phyloP scores from a whole-genome alignment of 2,329 filamentous ascomycete species.

The Penicillium sp. region DNA sequence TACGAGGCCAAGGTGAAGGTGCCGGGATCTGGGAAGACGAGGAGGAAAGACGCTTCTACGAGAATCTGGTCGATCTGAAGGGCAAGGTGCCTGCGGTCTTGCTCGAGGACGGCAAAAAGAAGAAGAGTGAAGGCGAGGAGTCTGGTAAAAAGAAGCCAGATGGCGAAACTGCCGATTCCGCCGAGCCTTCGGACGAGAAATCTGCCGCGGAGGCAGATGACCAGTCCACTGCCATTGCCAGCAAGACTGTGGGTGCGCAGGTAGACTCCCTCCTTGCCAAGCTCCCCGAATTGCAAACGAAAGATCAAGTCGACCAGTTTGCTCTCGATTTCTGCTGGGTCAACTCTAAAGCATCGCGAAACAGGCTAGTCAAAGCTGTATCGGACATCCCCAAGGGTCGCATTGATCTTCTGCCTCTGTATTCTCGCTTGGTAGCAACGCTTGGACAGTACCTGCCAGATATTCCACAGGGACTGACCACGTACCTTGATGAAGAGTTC shows the following conservation, averaged over 20 bases:
- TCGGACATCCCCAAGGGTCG: constrained; percentile 94
- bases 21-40: constrained; percentile 98
- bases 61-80: constrained; percentile 91
- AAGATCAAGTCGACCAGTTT: constrained; percentile 86
- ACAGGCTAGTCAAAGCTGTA: constrained; percentile 85
- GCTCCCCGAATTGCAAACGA: constrained; percentile 86
- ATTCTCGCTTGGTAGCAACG: constrained; percentile 89
- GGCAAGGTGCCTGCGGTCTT: constrained; percentile 93
- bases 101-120: constrained; percentile 92
- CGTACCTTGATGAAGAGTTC: constrained; percentile 94
- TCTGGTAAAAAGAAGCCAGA: constrained; percentile 74
- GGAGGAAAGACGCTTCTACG: constrained; percentile 95
- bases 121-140: constrained; percentile 79
- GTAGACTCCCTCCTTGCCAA: constrained; percentile 86
- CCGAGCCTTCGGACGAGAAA: constrained; percentile 48
- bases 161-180: constrained; percentile 39
- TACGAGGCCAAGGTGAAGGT: constrained; percentile 84
- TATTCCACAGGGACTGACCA: constrained; percentile 84
- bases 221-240: constrained; percentile 88
- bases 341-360: constrained; percentile 96
- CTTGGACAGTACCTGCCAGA: constrained; percentile 92
- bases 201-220: constrained; percentile 64
- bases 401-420: constrained; percentile 83
- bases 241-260: constrained; percentile 96
- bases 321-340: constrained; percentile 97